Base-by-base conservation (phyloP, 768 basidiomycete genomes). In the Obba rivulosa region DNA sequence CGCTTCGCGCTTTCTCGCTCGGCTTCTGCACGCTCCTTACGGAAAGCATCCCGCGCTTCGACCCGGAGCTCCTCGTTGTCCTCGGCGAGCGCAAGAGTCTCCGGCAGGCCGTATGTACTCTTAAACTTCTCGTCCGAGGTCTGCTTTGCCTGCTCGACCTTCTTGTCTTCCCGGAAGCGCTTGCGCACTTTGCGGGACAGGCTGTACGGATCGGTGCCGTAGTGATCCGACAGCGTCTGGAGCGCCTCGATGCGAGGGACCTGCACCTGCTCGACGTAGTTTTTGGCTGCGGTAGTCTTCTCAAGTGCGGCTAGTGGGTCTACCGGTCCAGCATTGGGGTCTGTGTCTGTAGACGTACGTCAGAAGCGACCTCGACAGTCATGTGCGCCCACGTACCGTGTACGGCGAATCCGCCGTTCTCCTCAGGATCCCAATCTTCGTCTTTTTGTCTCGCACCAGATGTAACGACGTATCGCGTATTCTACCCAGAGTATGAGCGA, bases 361-460 rank as follows among this genome's bases (percentile, higher is more conserved):
- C 35, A 44, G 16, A 39, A 46, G 49, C 22, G 45, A n/a, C 9
- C 16, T 25, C 9, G 51, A 41, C 11, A 7, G 20, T 16, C 41
- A 20, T 8, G 9, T 35, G 16, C 10, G n/a, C n/a, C 28, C 18
- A 58, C 73, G 54, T 67, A 85, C 93, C 92, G 58, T 93, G 87
- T 18, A 92, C 73, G 37, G 91, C 91, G 57, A 78, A 96, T 0
- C 93, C 93, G 4, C 95, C 95, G 50, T 95, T 90, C 66, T 96
- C 93, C 62, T 87, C 92, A 1, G 95, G 94, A 63, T 97, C 75
- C 96, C 96, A 98, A 43, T 96, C 92, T 61, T 95, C 88, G 45
- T 92, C 87, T 65, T 99, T 94, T 63, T 88, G 86, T 49, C 87
- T 76, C n/a, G 96, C 96, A 4, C 96, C 96, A 18, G 87, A 87